Evolutionary conservation across 1,284 basidiomycete genomes (phyloP).

Genomic region (Ustilago cynodontis): DNA sequence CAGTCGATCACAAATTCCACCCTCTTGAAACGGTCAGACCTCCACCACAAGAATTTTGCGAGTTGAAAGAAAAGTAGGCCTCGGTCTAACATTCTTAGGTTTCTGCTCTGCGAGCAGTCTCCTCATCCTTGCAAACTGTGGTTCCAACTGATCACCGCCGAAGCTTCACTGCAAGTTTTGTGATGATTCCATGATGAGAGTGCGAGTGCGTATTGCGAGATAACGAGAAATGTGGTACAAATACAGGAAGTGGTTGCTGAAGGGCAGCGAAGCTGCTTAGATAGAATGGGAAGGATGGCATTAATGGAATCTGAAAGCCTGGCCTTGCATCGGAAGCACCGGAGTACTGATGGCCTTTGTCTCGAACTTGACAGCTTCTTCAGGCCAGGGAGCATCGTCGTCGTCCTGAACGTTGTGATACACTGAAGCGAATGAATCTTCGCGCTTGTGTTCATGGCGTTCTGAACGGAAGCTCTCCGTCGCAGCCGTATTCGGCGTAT

Average conservation of each 20-base stretch:
- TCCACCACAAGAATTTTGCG: conserved; percentile 21
- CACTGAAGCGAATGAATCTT: conserved; percentile 22
- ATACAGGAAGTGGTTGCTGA: conserved; percentile 14
- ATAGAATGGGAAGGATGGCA: background rate
- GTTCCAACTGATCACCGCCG: no score
- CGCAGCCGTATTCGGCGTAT: conserved; percentile 7
- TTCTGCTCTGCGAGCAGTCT: no score
- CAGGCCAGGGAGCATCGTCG: background rate
- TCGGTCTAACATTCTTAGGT: background rate
- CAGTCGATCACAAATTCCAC: conserved; percentile 45
- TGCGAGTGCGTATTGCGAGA: conserved; percentile 12
- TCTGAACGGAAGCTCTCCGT: conserved; percentile 2
- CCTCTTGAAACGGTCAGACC: conserved; percentile 27
- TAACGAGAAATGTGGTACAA: conserved; percentile 7
- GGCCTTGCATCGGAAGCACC: conserved; percentile 13
- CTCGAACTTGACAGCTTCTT: conserved; percentile 6
- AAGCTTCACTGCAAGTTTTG: background rate
- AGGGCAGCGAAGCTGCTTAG: background rate
- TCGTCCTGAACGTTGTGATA: conserved; percentile 38
- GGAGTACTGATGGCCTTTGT: background rate
- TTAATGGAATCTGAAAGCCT: background rate
- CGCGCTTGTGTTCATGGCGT: conserved; percentile 19
- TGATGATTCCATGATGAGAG: background rate
- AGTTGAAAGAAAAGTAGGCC: background rate
- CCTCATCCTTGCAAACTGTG: no score